Conservation (phyloP, 176 grass and related monocot species). For the Melocanna baccifera region DNA sequence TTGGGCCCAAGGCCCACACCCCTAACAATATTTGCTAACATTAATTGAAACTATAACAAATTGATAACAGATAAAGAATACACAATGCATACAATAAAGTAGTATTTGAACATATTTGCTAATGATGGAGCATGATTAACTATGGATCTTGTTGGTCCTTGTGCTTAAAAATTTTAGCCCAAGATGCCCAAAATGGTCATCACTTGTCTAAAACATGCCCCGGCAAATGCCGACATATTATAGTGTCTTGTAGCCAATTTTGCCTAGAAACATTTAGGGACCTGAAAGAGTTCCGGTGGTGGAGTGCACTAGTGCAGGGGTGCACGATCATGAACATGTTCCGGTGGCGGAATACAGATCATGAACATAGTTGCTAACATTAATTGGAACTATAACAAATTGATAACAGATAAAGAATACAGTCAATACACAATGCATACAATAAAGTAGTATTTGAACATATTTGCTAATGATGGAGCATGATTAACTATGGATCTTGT, state of each 20-base stretch:
- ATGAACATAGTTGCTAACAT: constrained; percentile 12
- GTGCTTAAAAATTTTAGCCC: not conserved
- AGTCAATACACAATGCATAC: not conserved
- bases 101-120: not conserved
- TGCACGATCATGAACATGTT: too few relatives aligned
- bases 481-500: not conserved
- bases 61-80: not conserved
- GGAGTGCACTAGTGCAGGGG: too few relatives aligned
- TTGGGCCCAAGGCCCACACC: too few relatives aligned
- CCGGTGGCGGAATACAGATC: too few relatives aligned
- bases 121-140: not conserved
- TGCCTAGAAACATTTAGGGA: not conserved
- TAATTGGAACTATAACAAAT: constrained; percentile 1
- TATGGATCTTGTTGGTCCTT: not conserved
- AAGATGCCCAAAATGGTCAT: too few relatives aligned
- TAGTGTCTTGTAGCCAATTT: not conserved
- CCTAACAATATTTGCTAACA: not conserved
- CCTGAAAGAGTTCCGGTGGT: too few relatives aligned
- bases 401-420: not conserved
- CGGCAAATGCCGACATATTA: too few relatives aligned
- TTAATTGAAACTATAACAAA: too few relatives aligned
- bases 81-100: not conserved
- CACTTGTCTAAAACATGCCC: too few relatives aligned
- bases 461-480: not conserved
- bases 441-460: not conserved